Percentiles rank a stretch among this genome's conserved stretches.
phyloP scores from a whole-genome alignment of 2,329 filamentous ascomycete species.

The Alternaria sp. region DNA sequence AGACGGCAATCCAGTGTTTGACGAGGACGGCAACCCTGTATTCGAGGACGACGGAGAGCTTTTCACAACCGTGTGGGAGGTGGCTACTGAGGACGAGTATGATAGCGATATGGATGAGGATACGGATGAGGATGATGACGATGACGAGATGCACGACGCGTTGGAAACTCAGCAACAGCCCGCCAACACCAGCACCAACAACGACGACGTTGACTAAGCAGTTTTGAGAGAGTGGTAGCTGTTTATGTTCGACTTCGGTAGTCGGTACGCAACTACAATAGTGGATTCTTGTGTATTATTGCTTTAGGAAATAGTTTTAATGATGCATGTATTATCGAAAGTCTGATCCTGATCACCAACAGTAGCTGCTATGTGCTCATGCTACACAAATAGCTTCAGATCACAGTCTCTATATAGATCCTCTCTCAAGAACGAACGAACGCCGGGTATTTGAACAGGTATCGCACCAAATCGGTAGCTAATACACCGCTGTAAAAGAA shows the following conservation, averaged over 20 bases:
- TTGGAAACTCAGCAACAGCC: slow-evolving; percentile 2
- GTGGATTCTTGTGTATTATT: background rate
- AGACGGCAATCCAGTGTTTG: background rate
- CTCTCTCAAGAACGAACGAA: background rate
- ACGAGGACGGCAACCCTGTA: slow-evolving; percentile 9
- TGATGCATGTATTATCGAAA: background rate
- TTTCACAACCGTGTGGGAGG: slow-evolving; percentile 12
- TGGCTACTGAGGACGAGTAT: slow-evolving; percentile 1
- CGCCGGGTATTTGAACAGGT: background rate
- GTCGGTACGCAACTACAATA: background rate
- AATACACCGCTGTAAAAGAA: background rate
- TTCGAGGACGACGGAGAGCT: slow-evolving; percentile 16
- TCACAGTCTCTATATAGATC: background rate
- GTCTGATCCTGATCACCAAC: background rate
- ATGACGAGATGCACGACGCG: slow-evolving; percentile 6
- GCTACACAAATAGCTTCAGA: fast-evolving
- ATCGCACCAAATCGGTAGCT: background rate
- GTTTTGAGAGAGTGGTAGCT: background rate
- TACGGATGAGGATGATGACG: slow-evolving; percentile 3
- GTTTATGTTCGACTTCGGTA: background rate
- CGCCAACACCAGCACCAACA: background rate
- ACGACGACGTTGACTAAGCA: slow-evolving; percentile 6
- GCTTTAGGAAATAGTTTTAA: background rate
- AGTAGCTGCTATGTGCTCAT: background rate
- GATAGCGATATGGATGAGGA: slow-evolving; percentile 4